Evolutionary conservation across 176 grass and related monocot genomes (phyloP).

Genomic region (Poa pratensis): DNA sequence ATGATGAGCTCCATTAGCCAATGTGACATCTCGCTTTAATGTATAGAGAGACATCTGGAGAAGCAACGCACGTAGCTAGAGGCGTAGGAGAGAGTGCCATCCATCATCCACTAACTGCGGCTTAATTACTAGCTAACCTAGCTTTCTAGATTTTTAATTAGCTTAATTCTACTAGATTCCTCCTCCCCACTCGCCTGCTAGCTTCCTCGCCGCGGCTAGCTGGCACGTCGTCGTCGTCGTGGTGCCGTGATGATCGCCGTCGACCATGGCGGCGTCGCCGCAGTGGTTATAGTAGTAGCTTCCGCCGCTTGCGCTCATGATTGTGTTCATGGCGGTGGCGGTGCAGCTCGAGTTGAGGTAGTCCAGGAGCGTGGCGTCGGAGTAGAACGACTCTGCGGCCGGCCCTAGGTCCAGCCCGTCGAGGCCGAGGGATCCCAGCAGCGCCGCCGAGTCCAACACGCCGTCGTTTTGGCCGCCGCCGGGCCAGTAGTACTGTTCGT

Average conservation of each 20-base stretch:
- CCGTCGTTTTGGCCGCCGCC: constrained; percentile 33
- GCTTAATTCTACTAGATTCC: constrained; percentile 70
- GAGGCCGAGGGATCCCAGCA: constrained; percentile 42
- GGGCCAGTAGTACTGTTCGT: constrained; percentile 27
- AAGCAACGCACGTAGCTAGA: constrained; percentile 53
- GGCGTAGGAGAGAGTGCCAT: constrained; percentile 18
- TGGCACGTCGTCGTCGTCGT: constrained; percentile 56
- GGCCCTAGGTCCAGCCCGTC: constrained; percentile 61
- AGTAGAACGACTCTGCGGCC: constrained; percentile 24
- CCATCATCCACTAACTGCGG: constrained; percentile 41
- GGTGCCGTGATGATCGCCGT: not conserved
- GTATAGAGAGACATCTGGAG: constrained; percentile 55
- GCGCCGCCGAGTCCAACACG: constrained; percentile 29
- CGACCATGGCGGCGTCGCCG: not conserved
- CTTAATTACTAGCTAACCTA: constrained; percentile 35
- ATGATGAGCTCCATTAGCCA: constrained; percentile 44
- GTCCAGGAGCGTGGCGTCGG: constrained; percentile 53
- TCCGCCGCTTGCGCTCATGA: not conserved
- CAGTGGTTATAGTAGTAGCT: not conserved
- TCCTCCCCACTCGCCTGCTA: constrained; percentile 65
- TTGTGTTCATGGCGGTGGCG: constrained; percentile 16
- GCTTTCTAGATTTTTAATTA: not conserved
- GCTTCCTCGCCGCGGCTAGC: constrained; percentile 47
- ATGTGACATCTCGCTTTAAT: constrained; percentile 56
- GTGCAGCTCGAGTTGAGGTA: constrained; percentile 57